A percentile compares a stretch with the other conserved stretches of the same genome.
These are phyloP conservation scores for Harringtonia lauricola DNA, from an alignment of 2,329 filamentous ascomycete species.

Conservation along the genomic window DNA sequence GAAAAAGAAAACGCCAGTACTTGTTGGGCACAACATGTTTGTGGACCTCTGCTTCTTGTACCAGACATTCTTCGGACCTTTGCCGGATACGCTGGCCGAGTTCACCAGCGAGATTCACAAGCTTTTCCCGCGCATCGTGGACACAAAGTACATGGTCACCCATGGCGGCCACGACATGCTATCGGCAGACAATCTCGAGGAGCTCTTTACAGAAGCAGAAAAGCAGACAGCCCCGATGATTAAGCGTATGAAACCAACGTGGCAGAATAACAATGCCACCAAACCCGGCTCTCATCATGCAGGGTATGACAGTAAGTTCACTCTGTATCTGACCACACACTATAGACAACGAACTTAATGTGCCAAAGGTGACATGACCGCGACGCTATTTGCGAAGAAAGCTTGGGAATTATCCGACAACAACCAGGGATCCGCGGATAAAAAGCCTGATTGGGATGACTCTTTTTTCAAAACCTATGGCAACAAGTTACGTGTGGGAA, in stretches of 20 bases:
- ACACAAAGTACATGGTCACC: slow-evolving; percentile 67
- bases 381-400: slow-evolving; percentile 25
- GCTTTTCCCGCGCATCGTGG: slow-evolving; percentile 35
- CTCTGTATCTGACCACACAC: too few relatives aligned
- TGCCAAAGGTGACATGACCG: slow-evolving; percentile 28
- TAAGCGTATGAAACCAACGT: neutral
- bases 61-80: slow-evolving; percentile 44
- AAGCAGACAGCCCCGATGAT: slow-evolving; percentile 1
- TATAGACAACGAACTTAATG: neutral
- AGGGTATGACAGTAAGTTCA: slow-evolving; percentile 43
- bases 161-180: slow-evolving; percentile 64
- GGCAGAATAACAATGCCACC: slow-evolving; percentile 7
- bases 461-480: slow-evolving; percentile 12
- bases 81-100: slow-evolving; percentile 41
- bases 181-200: slow-evolving; percentile 17
- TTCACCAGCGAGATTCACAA: slow-evolving; percentile 39
- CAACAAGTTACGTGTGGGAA: slow-evolving; percentile 15
- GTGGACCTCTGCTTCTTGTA: slow-evolving; percentile 54
- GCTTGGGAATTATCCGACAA: slow-evolving; percentile 5
- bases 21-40: slow-evolving; percentile 57
- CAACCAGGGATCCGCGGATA: neutral
- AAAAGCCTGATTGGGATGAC: slow-evolving; percentile 10
- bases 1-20: slow-evolving; percentile 20
- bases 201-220: slow-evolving; percentile 5
- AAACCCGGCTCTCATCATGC: slow-evolving; percentile 37